Evolutionary conservation across 2,329 filamentous ascomycete species (phyloP).

Genomic region (Orbilia oligospora): DNA sequence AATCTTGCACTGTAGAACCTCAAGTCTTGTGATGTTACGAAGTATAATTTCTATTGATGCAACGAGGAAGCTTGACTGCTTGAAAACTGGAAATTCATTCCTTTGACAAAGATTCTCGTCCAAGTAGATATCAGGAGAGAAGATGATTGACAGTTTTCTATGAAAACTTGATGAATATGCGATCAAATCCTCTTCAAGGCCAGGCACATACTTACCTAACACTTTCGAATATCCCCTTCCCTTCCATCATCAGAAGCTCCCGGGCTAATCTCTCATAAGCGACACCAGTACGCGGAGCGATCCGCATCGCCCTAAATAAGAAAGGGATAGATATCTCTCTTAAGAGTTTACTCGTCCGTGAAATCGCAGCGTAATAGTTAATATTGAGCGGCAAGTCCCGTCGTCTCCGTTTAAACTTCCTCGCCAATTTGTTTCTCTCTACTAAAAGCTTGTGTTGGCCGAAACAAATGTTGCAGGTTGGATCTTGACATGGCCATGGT

Average conservation of each 20-base stretch:
- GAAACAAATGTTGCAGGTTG: neutral
- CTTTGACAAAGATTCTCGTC: neutral
- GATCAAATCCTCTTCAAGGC: neutral
- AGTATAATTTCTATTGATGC: neutral
- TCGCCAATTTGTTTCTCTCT: neutral
- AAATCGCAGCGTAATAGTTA: constrained; percentile 6
- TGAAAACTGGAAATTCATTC: neutral
- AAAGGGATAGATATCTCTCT: constrained; percentile 14
- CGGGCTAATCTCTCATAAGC: neutral
- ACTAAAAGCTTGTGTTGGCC: constrained; percentile 1
- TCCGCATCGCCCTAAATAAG: constrained; percentile 10
- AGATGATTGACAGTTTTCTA: constrained; percentile 1
- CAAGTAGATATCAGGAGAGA: neutral
- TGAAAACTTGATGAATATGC: neutral
- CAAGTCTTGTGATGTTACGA: constrained; percentile 3
- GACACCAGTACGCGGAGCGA: neutral
- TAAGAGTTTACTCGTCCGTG: neutral
- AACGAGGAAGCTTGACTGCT: neutral
- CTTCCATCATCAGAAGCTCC: neutral
- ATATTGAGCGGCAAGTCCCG: neutral
- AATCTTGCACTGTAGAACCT: neutral
- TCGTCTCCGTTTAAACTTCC: neutral
- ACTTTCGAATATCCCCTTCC: constrained; percentile 10
- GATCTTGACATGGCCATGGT: constrained; percentile 3
- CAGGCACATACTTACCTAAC: constrained; percentile 21